Evolutionary conservation across 768 basidiomycete genomes (phyloP), one percentile per base, ranked within the genome.

Genomic region (Daedaleopsis nitida): DNA sequence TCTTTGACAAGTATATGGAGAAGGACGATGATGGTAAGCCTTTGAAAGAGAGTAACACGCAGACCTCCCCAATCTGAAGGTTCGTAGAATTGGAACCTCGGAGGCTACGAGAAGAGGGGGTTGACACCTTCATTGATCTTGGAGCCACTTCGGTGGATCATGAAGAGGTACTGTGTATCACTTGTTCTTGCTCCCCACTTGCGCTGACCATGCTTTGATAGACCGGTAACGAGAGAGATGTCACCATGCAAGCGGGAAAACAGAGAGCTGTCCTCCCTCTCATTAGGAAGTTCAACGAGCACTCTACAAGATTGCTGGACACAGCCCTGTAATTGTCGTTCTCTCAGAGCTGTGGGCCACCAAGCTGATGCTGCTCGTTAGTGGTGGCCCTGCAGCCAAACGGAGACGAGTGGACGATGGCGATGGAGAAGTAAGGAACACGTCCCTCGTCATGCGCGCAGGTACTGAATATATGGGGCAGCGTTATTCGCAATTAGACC

Each of bases 281-380:
- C 50, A 98, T 99, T 65, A 83, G 96, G 52, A 92, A 96, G 71
- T 98, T 99, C 76, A 99, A 98, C 69, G 94, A 98, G 69, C 97
- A 99, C 73, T 97, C 94, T 0, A 94, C 96, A 66, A 78, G 94
- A 65, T 77, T 98, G 11, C 77, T 98, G 14, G 88, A 90, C 59
- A 87, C 92, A 45, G 88, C 91, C 5, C 68, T 93, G 91, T 91
- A 69, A 66, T 78, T 70, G n/a, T 9, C 17, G 3, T 73, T 66
- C 17, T 49, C 39, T 35, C 17, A 38, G 56, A 27, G 19, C 44
- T 12, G 1, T 2, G 19, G 13, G 21, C 21, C 6, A 59, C 23
- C 34, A 23, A 37, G 19, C 17, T 62, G 57, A 23, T 24, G 56
- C 50, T 34, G 14, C 37, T 43, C 23, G 61, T 13, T 62, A 87